Evolutionary conservation across 495 filamentous ascomycete species (phyloP), one percentile per base, ranked within the genome.

Genomic region (Darksidea phi): DNA sequence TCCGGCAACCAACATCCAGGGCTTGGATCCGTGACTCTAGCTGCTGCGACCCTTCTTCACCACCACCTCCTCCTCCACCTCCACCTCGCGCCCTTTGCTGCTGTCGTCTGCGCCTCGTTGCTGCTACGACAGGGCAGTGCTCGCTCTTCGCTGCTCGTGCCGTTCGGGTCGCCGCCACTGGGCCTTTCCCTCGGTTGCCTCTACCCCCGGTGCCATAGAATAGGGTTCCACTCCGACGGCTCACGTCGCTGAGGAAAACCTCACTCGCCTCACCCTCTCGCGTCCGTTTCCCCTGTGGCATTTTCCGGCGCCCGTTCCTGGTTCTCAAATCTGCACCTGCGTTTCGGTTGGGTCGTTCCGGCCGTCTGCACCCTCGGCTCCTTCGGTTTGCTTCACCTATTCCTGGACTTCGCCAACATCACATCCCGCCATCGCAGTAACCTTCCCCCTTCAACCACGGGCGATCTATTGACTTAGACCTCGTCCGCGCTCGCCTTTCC

Each of bases 381-480:
- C 10, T 46, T 32, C 58, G 23, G 51, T 28, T 50, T 52, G 37
- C 56, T 32, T 24, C 24, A 21, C 21, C 26, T 54, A 18, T 63
- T 34, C 17, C 45, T 43, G 41, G 55, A 21, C 37, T 38, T 24
- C 41, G 24, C 38, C 49, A 32, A 21, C 64, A 25, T 43, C n/a
- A n/a, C n/a, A n/a, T 54, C 42, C 38, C 56, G 45, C 36, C 61
- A 48, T 56, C 41, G 63, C 59, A 26, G 52, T 67, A 52, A 57
- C 51, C n/a, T 32, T 20, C 57, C 11, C n/a, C 34, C 37, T 37
- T 26, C 43, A 25, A 32, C 59, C 55, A 64, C 55, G 61, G 65
- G 57, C 66, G 66, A 68, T 61, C 66, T 68, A 68, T 68, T 68
- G 34, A 68, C 54, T 68, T 68, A 68, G 66, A 42, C 55, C 51